Percentiles rank a stretch among this genome's conserved stretches.
These are phyloP conservation scores for Cucurbita pepo DNA, from an alignment of 306 rosid genomes.

Conservation along the genomic window DNA sequence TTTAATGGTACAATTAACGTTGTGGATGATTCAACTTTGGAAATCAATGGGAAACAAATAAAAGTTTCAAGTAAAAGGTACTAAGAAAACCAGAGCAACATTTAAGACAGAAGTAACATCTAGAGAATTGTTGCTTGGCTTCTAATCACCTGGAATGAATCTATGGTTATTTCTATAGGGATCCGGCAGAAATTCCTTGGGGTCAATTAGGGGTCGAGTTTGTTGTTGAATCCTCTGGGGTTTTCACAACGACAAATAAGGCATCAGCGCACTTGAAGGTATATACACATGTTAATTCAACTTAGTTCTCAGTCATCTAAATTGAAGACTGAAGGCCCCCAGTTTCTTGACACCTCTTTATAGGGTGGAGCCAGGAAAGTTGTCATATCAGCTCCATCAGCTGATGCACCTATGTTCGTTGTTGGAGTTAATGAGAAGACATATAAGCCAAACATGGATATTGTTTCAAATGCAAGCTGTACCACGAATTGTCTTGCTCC, in stretches of 20 bases:
- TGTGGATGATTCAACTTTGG: conserved; percentile 66
- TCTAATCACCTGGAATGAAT: background rate
- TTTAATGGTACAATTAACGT: conserved; percentile 52
- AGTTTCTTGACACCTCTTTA: conserved; percentile 13
- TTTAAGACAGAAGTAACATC: background rate
- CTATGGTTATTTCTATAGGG: conserved; percentile 23
- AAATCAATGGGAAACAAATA: conserved; percentile 69
- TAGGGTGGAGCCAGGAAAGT: conserved; percentile 96
- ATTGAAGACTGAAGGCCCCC: background rate
- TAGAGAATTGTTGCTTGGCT: background rate
- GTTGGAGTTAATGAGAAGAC: conserved; percentile 80
- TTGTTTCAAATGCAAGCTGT: conserved; percentile 97
- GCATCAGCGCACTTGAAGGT: conserved; percentile 80
- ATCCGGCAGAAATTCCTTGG: conserved; percentile 87
- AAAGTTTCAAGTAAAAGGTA: conserved; percentile 69
- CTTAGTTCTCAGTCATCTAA: background rate
- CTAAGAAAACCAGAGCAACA: background rate
- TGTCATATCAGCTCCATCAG: conserved; percentile 96
- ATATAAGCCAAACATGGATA: conserved; percentile 68
- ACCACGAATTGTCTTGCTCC: conserved; percentile 99
- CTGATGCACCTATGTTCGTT: conserved; percentile 98
- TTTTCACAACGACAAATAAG: conserved; percentile 65
- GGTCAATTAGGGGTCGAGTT: conserved; percentile 72
- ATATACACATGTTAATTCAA: conserved; percentile 1
- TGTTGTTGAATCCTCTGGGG: conserved; percentile 89